phyloP scores from a whole-genome alignment of 192 early-diverging fungal species.

The Gaertneriomyces semiglobifer region DNA sequence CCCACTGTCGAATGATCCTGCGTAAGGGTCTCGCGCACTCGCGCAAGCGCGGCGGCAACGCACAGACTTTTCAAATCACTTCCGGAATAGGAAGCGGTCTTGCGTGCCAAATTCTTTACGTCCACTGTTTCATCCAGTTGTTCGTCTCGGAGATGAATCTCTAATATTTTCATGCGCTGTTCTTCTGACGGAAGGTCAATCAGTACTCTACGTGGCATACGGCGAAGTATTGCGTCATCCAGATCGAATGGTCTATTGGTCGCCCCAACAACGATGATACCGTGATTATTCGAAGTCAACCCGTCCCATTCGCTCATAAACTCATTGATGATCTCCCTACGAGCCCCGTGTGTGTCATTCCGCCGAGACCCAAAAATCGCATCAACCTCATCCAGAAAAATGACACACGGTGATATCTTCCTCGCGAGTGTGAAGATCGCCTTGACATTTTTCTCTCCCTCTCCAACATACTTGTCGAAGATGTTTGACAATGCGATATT shows the following conservation, averaged over 20 bases:
- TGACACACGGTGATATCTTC: slow-evolving; percentile 88
- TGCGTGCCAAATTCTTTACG: slow-evolving; percentile 62
- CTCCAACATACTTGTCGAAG: slow-evolving; percentile 97
- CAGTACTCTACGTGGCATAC: slow-evolving; percentile 86
- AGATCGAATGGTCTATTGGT: slow-evolving; percentile 96
- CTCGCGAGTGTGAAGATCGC: slow-evolving; percentile 91
- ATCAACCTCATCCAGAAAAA: slow-evolving; percentile 97
- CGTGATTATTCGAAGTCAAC: slow-evolving; percentile 59
- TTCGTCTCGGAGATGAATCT: slow-evolving; percentile 76
- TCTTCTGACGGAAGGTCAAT: slow-evolving; percentile 80
- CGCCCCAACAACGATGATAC: slow-evolving; percentile 83
- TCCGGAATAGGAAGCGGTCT: slow-evolving; percentile 81
- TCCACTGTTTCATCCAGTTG: slow-evolving; percentile 56
- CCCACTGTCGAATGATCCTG: not conserved
- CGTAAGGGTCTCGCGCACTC: slow-evolving; percentile 31
- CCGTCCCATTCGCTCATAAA: slow-evolving; percentile 99
- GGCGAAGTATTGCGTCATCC: slow-evolving; percentile 91
- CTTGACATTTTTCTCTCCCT: slow-evolving; percentile 94
- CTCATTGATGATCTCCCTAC: slow-evolving; percentile 68
- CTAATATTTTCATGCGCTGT: slow-evolving; percentile 72
- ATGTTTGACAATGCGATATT: slow-evolving; percentile 89
- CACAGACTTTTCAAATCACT: slow-evolving; percentile 95
- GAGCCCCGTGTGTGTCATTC: slow-evolving; percentile 49
- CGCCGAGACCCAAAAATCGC: slow-evolving; percentile 77
- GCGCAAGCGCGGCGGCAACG: slow-evolving; percentile 69